phyloP scores from a whole-genome alignment of 331 rosid species.

The Acacia concinna region DNA sequence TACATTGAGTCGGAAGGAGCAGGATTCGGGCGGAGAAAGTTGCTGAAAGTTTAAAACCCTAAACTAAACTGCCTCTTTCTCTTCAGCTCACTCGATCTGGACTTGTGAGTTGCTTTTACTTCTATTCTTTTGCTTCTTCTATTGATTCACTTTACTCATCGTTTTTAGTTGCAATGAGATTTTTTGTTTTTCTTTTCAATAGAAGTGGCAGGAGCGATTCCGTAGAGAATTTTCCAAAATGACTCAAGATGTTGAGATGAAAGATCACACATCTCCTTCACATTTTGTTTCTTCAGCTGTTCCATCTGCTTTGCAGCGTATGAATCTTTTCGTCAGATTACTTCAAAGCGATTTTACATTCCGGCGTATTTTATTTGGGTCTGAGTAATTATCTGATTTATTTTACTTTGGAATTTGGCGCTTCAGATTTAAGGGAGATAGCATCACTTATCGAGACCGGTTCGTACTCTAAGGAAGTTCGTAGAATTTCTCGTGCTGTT shows the following conservation, averaged over 20 bases:
- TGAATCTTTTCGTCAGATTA: neutral
- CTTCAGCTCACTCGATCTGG: neutral
- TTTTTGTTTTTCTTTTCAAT: neutral
- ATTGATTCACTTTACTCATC: neutral
- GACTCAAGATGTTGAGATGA: slow-evolving; percentile 40
- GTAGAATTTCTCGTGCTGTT: slow-evolving; percentile 38
- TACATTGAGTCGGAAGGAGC: neutral
- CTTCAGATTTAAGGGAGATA: slow-evolving; percentile 37
- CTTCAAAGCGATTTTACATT: neutral
- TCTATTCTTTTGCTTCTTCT: neutral
- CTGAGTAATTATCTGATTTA: neutral
- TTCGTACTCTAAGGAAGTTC: slow-evolving; percentile 42
- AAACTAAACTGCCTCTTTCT: neutral
- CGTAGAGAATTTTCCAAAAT: neutral
- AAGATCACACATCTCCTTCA: slow-evolving; percentile 33
- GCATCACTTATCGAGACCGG: slow-evolving; percentile 38
- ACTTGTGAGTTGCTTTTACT: slow-evolving; percentile 9
- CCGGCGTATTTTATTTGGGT: neutral
- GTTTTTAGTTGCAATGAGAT: neutral
- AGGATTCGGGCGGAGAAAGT: neutral
- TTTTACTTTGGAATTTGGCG: neutral
- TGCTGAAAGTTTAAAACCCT: neutral
- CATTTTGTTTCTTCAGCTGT: slow-evolving; percentile 25
- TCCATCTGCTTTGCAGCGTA: slow-evolving; percentile 38
- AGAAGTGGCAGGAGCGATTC: neutral